Conservation (phyloP, 2,329 filamentous ascomycete genomes). For the Pseudocercospora pini-densiflorae region DNA sequence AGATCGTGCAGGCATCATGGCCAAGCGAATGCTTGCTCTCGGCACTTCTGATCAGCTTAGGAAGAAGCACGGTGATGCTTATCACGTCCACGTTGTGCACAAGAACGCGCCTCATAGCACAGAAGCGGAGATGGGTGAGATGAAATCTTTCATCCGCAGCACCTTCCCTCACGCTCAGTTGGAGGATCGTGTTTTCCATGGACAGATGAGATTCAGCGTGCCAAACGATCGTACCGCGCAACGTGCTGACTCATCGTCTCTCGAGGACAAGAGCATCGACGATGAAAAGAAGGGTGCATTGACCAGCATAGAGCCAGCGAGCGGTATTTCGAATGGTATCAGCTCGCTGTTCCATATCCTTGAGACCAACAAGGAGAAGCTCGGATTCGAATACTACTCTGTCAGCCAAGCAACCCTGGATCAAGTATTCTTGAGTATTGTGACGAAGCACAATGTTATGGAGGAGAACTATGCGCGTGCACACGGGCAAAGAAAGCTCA, state of each 20-base stretch:
- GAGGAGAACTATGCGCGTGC: constrained; percentile 62
- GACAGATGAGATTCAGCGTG: constrained; percentile 84
- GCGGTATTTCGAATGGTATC: constrained; percentile 52
- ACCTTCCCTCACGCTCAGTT: constrained; percentile 69
- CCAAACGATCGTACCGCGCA: constrained; percentile 48
- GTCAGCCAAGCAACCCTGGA: constrained; percentile 84
- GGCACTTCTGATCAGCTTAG: constrained; percentile 76
- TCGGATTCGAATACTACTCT: constrained; percentile 84
- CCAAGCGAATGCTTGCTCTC: constrained; percentile 81
- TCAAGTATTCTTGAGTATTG: constrained; percentile 87
- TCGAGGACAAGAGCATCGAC: constrained; percentile 15
- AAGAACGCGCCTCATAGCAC: constrained; percentile 74
- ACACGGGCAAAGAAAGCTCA: constrained; percentile 21
- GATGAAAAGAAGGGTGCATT: constrained; percentile 21
- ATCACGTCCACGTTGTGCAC: constrained; percentile 82
- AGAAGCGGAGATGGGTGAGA: constrained; percentile 67
- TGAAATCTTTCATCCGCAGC: constrained; percentile 68
- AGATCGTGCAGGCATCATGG: constrained; percentile 82
- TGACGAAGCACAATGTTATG: constrained; percentile 75
- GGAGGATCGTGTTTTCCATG: constrained; percentile 78
- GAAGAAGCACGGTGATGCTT: constrained; percentile 73
- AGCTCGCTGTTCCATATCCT: constrained; percentile 72
- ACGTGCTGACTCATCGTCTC: constrained; percentile 22
- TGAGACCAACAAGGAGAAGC: constrained; percentile 68
- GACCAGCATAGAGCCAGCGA: constrained; percentile 10